phyloP scores from a whole-genome alignment of 192 early-diverging fungal species.

The Gryganskiella cystojenkinii region DNA sequence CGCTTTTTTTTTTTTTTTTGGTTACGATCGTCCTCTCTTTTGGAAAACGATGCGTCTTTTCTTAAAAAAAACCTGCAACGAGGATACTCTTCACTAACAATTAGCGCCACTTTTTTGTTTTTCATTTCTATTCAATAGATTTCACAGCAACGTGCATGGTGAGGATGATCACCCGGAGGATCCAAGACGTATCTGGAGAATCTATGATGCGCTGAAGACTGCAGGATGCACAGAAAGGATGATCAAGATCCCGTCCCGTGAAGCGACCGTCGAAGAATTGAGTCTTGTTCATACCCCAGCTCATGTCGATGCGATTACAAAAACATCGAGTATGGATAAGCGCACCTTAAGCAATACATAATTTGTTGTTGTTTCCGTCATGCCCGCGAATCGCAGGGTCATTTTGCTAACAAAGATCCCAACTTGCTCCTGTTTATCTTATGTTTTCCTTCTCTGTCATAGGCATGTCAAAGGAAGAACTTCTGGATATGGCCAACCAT shows the following conservation, averaged over 20 bases:
- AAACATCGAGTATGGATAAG: constrained; percentile 52
- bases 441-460: constrained; percentile 2
- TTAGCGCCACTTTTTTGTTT: not conserved
- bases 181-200: constrained; percentile 76
- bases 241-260: constrained; percentile 51
- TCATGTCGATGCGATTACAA: constrained; percentile 56
- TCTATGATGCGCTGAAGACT: constrained; percentile 63
- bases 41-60: too few relatives aligned
- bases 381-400: too few relatives aligned
- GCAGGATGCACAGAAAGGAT: constrained; percentile 60
- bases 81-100: not conserved
- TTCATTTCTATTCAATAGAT: constrained; percentile 26
- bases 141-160: constrained; percentile 68
- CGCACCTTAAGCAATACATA: not conserved
- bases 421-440: too few relatives aligned
- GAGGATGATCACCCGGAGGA: constrained; percentile 80
- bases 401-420: too few relatives aligned
- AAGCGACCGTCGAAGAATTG: constrained; percentile 62
- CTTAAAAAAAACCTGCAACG: not conserved
- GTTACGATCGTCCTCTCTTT: not conserved
- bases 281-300: constrained; percentile 62
- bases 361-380: too few relatives aligned
- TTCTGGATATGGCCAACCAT: constrained; percentile 52
- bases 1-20: constrained; percentile 8
- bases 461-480: constrained; percentile 60